Evolutionary conservation across 495 filamentous ascomycete species (phyloP), one percentile per base, ranked within the genome.

Genomic region (Penicillium subrubescens): DNA sequence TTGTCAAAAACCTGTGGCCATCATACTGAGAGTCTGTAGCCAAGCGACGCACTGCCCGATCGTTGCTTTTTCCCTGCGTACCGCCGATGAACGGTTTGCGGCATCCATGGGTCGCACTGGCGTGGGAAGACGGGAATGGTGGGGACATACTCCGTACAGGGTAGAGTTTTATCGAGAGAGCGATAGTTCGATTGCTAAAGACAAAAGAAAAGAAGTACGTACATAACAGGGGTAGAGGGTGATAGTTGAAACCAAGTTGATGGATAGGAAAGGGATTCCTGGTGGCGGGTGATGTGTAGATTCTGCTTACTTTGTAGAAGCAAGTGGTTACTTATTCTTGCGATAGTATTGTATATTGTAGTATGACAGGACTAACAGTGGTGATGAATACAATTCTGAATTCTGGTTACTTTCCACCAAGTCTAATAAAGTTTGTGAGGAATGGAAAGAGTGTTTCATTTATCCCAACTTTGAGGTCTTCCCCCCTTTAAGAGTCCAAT

Each of bases 41-140:
- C 53, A 56, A 31, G 53, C 53, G 53, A 56, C 53, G 29, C 31
- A 56, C 21, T 56, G 17, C 19, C 31, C 10, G 53, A 56, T 19
- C 17, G 21, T 35, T 56, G 53, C 53, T 56, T 56, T 37, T 34
- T 33, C n/a, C n/a, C 15, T 17, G 25, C 17, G 48, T 52, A 12
- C 11, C 19, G 19, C 48, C 48, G 59, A 61, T 51, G 46, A 37
- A 58, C 56, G 56, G 56, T 58, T 58, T 37, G 14, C 15, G 8
- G 48, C 48, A 35, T 39, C 59, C 21, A 60, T 61, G 60, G 60
- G 44, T 58, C 37, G 37, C 21, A 4, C 2, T 57, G 12, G 34
- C 19, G 17, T 37, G 54, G 54, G 19, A 39, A 10, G 29, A 33
- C 33, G 53, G 29, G 29, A 48, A 6, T 48, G 12, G 46, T 50